Evolutionary conservation across 2,329 filamentous ascomycete species (phyloP).

Genomic region (Scorias spongiosa): DNA sequence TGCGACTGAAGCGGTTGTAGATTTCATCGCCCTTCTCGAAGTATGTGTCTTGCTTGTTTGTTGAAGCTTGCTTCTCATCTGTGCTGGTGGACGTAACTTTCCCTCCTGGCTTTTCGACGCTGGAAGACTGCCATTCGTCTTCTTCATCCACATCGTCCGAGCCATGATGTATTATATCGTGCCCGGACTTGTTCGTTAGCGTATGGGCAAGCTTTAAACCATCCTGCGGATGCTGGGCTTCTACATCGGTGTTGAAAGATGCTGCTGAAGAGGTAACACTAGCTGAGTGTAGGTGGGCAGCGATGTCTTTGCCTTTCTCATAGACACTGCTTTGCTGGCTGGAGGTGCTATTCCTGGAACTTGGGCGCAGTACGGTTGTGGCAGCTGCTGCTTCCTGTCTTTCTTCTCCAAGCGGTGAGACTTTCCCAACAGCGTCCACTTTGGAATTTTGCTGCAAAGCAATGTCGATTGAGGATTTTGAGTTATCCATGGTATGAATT

Average conservation of each 20-base stretch:
- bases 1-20: conserved; percentile 48
- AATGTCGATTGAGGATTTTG: background rate
- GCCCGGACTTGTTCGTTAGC: background rate
- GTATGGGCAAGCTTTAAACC: background rate
- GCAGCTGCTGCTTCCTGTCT: background rate
- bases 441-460: background rate
- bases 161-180: background rate
- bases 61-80: background rate
- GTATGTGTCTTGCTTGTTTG: conserved; percentile 10
- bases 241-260: background rate
- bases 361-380: background rate
- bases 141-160: background rate
- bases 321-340: background rate
- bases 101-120: background rate
- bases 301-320: background rate
- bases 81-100: background rate
- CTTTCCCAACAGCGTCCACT: background rate
- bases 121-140: background rate
- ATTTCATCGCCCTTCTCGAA: conserved; percentile 35
- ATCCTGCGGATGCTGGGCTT: background rate
- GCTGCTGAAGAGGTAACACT: background rate
- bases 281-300: background rate
- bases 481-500: background rate
- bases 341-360: background rate
- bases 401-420: background rate